A percentile compares a stretch with the other conserved stretches of the same genome.
Conservation (phyloP, 768 basidiomycete genomes). For the Clathrus columnatus region DNA sequence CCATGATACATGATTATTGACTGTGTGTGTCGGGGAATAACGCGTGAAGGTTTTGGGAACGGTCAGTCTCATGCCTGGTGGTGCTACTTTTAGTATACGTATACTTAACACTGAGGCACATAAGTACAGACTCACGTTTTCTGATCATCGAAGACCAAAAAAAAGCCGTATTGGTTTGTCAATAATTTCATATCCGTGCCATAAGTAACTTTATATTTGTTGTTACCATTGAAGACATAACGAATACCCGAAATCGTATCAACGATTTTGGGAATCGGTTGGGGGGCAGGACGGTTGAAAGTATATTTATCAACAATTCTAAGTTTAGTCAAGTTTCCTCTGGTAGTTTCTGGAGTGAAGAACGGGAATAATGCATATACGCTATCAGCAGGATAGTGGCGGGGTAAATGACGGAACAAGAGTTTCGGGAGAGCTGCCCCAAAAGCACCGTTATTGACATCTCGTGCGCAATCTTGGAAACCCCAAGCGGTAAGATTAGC, state of each 20-base stretch:
- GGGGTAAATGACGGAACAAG: conserved; percentile 61
- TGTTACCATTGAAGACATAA: conserved; percentile 1
- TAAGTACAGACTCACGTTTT: neutral
- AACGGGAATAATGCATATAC: conserved; percentile 78
- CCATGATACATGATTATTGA: conserved; percentile 18
- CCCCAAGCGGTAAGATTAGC: conserved; percentile 74
- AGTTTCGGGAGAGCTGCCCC: conserved; percentile 44
- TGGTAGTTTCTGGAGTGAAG: conserved; percentile 47
- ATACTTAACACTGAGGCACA: neutral
- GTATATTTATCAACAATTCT: conserved; percentile 36
- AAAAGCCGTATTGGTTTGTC: conserved; percentile 14
- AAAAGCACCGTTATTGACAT: conserved; percentile 57
- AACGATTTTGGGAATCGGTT: conserved; percentile 2
- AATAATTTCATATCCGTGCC: conserved; percentile 9
- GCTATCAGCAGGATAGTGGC: conserved; percentile 54
- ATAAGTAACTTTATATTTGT: conserved; percentile 13
- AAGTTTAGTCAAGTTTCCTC: conserved; percentile 28
- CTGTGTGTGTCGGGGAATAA: conserved; percentile 2
- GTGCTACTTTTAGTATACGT: conserved; percentile 8
- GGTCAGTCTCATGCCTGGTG: conserved; percentile 10
- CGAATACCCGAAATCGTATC: neutral
- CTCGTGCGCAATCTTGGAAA: conserved; percentile 58
- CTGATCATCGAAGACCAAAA: neutral
- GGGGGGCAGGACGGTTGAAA: conserved; percentile 43
- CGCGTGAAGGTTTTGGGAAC: neutral